Conservation (phyloP, 176 grass and related monocot genomes). For the Avena sativa region DNA sequence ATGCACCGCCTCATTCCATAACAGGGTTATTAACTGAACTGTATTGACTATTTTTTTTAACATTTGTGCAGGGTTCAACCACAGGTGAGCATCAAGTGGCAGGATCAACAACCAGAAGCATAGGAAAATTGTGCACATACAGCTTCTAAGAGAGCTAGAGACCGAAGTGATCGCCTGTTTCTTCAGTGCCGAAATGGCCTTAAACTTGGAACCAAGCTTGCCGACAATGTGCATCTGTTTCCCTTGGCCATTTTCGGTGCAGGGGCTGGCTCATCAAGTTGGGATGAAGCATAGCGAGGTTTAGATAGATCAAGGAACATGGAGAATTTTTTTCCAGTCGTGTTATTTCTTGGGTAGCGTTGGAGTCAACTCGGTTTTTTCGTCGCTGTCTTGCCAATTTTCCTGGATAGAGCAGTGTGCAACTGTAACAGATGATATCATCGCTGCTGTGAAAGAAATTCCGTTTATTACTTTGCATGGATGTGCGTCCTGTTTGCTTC, state of each 20-base stretch:
- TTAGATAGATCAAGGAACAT: constrained; percentile 35
- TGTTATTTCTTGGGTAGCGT: constrained; percentile 22
- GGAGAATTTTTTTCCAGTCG: not conserved
- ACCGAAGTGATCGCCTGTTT: constrained; percentile 29
- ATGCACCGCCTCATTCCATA: constrained; percentile 1
- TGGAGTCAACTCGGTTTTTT: constrained; percentile 22
- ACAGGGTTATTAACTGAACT: not conserved
- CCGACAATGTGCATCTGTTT: constrained; percentile 29
- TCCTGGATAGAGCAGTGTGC: constrained; percentile 44
- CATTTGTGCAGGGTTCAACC: constrained; percentile 44
- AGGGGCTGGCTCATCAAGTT: constrained; percentile 30
- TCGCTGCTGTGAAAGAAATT: constrained; percentile 40
- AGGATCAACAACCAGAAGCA: constrained; percentile 16
- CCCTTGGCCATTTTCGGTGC: constrained; percentile 34
- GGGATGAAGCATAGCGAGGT: constrained; percentile 50
- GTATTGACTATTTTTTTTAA: not conserved
- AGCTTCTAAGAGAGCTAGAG: constrained; percentile 37
- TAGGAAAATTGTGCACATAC: constrained; percentile 44
- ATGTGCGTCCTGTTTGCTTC: not conserved
- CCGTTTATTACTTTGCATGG: constrained; percentile 13
- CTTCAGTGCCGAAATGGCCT: constrained; percentile 18
- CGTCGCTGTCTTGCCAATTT: constrained; percentile 47
- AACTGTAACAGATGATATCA: constrained; percentile 38
- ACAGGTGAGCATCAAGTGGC: constrained; percentile 34
- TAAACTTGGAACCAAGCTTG: constrained; percentile 31